These are phyloP conservation scores for Carex myosuroides DNA, from an alignment of 176 grass and related monocot genomes.

Conservation along the genomic window DNA sequence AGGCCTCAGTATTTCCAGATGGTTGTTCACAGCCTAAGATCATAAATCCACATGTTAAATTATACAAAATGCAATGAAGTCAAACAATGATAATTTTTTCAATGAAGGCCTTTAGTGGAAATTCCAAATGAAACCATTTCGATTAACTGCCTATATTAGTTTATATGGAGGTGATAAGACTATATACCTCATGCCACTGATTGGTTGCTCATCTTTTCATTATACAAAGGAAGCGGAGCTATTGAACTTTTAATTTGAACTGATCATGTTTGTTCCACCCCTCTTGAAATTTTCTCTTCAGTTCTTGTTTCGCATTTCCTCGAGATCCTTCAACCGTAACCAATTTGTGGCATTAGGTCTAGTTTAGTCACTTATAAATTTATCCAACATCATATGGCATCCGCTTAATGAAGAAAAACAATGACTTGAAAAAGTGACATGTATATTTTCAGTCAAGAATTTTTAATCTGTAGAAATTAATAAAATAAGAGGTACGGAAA, in stretches of 20 bases:
- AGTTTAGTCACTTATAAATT: background rate
- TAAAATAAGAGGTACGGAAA: no score
- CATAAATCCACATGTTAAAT: background rate
- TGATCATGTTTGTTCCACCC: background rate
- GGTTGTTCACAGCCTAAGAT: slow-evolving; percentile 77
- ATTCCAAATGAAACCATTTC: background rate
- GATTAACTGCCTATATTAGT: background rate
- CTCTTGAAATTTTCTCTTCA: background rate
- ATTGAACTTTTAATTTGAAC: background rate
- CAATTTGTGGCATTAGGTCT: background rate
- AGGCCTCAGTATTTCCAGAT: slow-evolving; percentile 91
- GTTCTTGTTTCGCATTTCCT: background rate
- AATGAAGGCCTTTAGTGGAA: background rate
- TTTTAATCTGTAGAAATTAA: no score
- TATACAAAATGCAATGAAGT: background rate
- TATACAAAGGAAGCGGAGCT: background rate
- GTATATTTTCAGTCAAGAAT: background rate
- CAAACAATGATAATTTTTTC: background rate
- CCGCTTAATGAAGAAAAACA: background rate
- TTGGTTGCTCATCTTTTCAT: background rate
- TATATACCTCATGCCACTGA: background rate
- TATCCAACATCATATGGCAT: background rate
- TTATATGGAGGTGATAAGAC: background rate
- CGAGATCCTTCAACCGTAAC: background rate
- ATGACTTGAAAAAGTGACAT: background rate